Conservation (phyloP, 2,329 filamentous ascomycete species). For the Alternaria sp. region DNA sequence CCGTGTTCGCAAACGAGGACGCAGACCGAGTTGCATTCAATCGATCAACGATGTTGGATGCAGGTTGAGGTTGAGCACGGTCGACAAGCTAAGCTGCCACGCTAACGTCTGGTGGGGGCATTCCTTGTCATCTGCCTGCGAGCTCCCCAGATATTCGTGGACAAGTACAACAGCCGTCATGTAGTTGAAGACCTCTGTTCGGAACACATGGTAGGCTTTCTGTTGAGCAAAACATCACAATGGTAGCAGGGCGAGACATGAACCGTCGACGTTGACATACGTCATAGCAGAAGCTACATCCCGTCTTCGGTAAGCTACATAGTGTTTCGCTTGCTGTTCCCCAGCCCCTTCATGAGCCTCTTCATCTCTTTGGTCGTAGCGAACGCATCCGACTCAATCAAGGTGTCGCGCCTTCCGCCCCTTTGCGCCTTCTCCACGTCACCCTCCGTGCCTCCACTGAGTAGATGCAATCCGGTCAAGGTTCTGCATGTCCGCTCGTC, state of each 20-base stretch:
- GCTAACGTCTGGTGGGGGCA: conserved; percentile 19
- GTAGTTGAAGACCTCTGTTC: not conserved
- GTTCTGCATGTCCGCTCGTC: conserved; percentile 16
- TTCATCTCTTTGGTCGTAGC: not conserved
- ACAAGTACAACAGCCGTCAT: not conserved
- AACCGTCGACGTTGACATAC: conserved; percentile 13
- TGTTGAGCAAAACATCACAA: not conserved
- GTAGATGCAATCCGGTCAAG: conserved; percentile 19
- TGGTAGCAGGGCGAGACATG: not conserved
- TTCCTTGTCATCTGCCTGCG: conserved; percentile 18
- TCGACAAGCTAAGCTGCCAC: conserved; percentile 18
- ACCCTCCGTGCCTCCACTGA: conserved; percentile 3
- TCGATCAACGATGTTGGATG: conserved; percentile 16
- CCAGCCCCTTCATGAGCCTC: not conserved
- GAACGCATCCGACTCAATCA: not conserved
- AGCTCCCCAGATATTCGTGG: not conserved
- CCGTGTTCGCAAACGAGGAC: conserved; percentile 64
- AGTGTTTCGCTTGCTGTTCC: not conserved
- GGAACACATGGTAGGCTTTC: not conserved
- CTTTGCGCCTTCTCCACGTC: conserved; percentile 12
- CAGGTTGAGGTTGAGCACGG: conserved; percentile 25
- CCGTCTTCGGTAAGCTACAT: conserved; percentile 3
- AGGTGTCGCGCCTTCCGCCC: conserved; percentile 15
- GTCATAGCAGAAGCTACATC: conserved; percentile 18
- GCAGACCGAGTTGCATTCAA: conserved; percentile 62